Conservation (phyloP, 2,329 filamentous ascomycete species). For the Drechslera avenae region DNA sequence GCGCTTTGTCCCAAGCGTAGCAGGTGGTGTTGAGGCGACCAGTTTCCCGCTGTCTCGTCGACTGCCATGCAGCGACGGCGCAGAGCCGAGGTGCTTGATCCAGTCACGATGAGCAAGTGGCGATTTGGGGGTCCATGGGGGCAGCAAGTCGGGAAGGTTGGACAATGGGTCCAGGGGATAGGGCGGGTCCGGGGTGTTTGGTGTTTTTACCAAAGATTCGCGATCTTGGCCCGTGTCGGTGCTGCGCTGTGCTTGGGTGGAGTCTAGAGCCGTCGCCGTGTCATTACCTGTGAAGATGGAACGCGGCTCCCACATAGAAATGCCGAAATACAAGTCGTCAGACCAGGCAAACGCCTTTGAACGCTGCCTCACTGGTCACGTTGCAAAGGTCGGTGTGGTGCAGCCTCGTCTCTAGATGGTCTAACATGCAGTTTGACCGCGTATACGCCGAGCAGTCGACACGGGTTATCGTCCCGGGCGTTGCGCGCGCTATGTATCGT, state of each 20-base stretch:
- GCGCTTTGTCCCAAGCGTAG: slow-evolving; percentile 32
- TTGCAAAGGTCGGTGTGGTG: slow-evolving; percentile 14
- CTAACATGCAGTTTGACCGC: slow-evolving; percentile 3
- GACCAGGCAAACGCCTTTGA: slow-evolving; percentile 16
- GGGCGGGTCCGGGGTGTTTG: slow-evolving; percentile 1
- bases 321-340: slow-evolving; percentile 4
- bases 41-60: slow-evolving; percentile 6
- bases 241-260: slow-evolving; percentile 1
- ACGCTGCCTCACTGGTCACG: slow-evolving; percentile 19
- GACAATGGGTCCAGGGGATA: slow-evolving; percentile 4
- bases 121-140: slow-evolving; percentile 24
- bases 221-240: slow-evolving; percentile 6
- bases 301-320: slow-evolving; percentile 20
- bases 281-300: slow-evolving; percentile 26
- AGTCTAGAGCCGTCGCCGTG: slow-evolving; percentile 15
- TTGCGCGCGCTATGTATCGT: slow-evolving; percentile 1
- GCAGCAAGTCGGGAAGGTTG: slow-evolving; percentile 2
- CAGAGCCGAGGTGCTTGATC: slow-evolving; percentile 18
- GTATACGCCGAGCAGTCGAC: slow-evolving; percentile 3
- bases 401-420: slow-evolving; percentile 5
- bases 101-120: slow-evolving; percentile 20
- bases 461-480: slow-evolving; percentile 3
- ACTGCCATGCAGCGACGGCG: slow-evolving; percentile 15
- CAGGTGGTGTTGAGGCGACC: slow-evolving; percentile 21
- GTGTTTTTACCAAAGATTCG: slow-evolving; percentile 4